Conservation (phyloP, 73 alveolate genomes). For the Paramecium tetraurelia region DNA sequence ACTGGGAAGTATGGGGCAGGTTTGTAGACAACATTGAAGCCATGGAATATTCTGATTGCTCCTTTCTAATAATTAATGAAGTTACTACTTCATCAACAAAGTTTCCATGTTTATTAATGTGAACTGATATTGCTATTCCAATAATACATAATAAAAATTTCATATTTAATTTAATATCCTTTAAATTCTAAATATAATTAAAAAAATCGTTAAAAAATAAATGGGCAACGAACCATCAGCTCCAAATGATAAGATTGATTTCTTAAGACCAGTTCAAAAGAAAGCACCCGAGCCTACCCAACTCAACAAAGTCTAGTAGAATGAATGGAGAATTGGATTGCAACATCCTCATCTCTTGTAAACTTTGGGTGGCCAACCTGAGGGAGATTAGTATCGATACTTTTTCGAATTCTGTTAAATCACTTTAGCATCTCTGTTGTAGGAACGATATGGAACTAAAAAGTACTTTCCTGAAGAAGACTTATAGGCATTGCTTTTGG, state of each 20-base stretch:
- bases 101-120: not conserved
- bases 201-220: conserved; percentile 31
- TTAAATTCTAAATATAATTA: not conserved
- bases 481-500: not conserved
- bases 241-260: conserved; percentile 5
- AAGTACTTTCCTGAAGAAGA: conserved; percentile 50
- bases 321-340: conserved; percentile 45
- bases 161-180: not conserved
- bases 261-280: not conserved
- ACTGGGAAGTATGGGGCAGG: conserved; percentile 80
- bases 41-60: conserved; percentile 27
- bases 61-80: not conserved
- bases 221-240: conserved; percentile 53
- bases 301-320: not conserved
- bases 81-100: not conserved
- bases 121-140: not conserved
- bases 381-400: conserved; percentile 30
- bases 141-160: not conserved
- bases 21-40: conserved; percentile 82
- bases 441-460: conserved; percentile 35
- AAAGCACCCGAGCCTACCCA: not conserved
- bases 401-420: conserved; percentile 29
- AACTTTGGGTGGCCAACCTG: conserved; percentile 33
- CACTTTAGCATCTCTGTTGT: not conserved
- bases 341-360: conserved; percentile 44